phyloP scores from a whole-genome alignment of 441 rosid genomes.

The Euphorbia celastroides region DNA sequence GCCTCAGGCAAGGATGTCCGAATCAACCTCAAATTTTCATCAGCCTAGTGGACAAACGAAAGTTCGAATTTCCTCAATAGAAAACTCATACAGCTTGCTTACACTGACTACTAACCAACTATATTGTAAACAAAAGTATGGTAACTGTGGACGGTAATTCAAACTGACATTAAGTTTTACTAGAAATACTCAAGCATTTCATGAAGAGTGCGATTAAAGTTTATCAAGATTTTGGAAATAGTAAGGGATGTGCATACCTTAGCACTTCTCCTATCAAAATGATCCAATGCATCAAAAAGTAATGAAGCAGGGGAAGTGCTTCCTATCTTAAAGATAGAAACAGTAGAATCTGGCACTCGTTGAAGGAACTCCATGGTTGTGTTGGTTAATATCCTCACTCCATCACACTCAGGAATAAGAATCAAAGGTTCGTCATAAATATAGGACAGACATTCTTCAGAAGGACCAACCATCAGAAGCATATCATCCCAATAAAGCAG shows the following conservation, averaged over 20 bases:
- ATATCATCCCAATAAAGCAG: constrained; percentile 93
- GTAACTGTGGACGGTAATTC: not conserved
- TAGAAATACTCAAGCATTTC: not conserved
- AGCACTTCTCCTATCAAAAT: constrained; percentile 92
- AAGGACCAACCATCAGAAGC: constrained; percentile 94
- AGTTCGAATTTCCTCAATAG: constrained; percentile 12
- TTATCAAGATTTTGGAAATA: constrained; percentile 9
- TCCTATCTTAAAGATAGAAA: constrained; percentile 90
- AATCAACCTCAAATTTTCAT: constrained; percentile 93
- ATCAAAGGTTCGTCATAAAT: constrained; percentile 81
- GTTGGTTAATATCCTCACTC: constrained; percentile 88
- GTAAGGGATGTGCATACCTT: constrained; percentile 43
- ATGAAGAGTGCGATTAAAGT: not conserved
- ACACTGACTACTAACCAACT: not conserved
- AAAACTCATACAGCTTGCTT: not conserved
- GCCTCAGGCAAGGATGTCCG: constrained; percentile 86
- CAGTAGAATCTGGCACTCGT: constrained; percentile 95
- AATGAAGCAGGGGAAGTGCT: constrained; percentile 94
- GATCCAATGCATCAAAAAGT: constrained; percentile 93
- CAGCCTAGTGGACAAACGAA: constrained; percentile 62
- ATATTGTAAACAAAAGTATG: not conserved
- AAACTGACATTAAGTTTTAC: not conserved
- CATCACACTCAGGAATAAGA: constrained; percentile 95
- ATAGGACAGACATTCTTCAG: constrained; percentile 77
- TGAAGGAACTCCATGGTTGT: constrained; percentile 88